phyloP scores from a whole-genome alignment of 2,329 filamentous ascomycete species.

The Catunica adiposa region DNA sequence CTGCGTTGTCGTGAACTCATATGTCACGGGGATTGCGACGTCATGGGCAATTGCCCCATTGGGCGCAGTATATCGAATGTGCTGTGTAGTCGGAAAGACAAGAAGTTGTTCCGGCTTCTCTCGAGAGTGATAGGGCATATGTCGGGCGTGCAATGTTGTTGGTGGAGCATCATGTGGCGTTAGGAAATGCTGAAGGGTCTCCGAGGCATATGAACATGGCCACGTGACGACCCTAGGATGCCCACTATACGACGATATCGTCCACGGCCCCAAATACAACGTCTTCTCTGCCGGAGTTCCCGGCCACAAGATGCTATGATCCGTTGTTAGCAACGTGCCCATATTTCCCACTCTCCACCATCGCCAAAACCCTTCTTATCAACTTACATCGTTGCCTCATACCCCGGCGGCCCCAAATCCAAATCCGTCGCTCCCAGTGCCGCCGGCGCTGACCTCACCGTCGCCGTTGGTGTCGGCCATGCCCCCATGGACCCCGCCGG shows the following conservation, averaged over 20 bases:
- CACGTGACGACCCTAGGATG: conserved; percentile 24
- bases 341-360: no score
- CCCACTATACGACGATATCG: conserved; percentile 20
- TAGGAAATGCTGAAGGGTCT: conserved; percentile 36
- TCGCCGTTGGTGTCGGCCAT: conserved; percentile 21
- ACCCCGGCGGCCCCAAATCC: conserved; percentile 36
- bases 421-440: conserved; percentile 27
- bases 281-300: no score
- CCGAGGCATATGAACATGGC: conserved; percentile 36
- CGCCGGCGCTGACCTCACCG: conserved; percentile 23
- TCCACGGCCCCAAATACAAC: no score
- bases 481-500: no score
- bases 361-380: no score
- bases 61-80: conserved; percentile 31
- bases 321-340: no score
- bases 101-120: conserved; percentile 33
- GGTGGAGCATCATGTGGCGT: conserved; percentile 21
- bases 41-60: conserved; percentile 33
- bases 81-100: conserved; percentile 31
- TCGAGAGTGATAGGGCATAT: conserved; percentile 34
- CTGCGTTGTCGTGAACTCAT: conserved; percentile 34
- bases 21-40: conserved; percentile 31
- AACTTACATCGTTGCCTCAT: conserved; percentile 37
- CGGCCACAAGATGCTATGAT: no score
- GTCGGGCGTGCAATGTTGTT: conserved; percentile 33